Base-by-base conservation (phyloP, 78 protist genomes). In the Dictyostelium capitatum region DNA sequence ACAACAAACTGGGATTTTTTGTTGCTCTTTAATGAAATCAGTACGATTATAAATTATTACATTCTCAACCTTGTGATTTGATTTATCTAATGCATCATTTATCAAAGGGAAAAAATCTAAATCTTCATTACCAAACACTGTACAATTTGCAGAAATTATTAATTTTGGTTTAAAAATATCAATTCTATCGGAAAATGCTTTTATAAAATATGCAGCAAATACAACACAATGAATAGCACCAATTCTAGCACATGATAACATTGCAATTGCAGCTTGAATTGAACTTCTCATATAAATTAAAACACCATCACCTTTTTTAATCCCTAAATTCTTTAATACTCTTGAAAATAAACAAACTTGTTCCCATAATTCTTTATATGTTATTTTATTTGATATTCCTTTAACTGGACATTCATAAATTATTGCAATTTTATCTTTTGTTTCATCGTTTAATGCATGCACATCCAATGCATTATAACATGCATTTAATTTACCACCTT, bases 171-270 rank as follows among this genome's bases (percentile, higher is more conserved):
- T 75, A 6, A 48, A 75, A 50, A 3, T 14, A 25, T 75, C 81
- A 75, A 75, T 50, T 48, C 81, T 46, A 37, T 37, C 43, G 2
- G 6, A 37, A 3, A 37, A 37, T 37, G 43, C 43, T 37, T 37
- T 37, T 37, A 37, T 2, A 37, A 3, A 37, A 37, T 37, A 37
- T 25, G 8, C 3, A 10, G 81, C 43, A 11, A 75, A 72, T 20
- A 72, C 79, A 4, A 72, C 56, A 41, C 53, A 25, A 20, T 87
- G 98, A 9, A 97, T 67, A 6, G 98, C 98, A 25, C 99, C 99
- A 20, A 98, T 82, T 14, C 98, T 80, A 51, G 98, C 97, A 73
- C 98, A 97, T 62, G 99, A 97, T 12, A 98, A 97, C 97, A 98
- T 97, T 28, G 98, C 89, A 50, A 87, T 43, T 2, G 92, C 94